These are phyloP conservation scores for Geotrichum ghanense DNA, from an alignment of 805 yeast genomes.

Conservation along the genomic window DNA sequence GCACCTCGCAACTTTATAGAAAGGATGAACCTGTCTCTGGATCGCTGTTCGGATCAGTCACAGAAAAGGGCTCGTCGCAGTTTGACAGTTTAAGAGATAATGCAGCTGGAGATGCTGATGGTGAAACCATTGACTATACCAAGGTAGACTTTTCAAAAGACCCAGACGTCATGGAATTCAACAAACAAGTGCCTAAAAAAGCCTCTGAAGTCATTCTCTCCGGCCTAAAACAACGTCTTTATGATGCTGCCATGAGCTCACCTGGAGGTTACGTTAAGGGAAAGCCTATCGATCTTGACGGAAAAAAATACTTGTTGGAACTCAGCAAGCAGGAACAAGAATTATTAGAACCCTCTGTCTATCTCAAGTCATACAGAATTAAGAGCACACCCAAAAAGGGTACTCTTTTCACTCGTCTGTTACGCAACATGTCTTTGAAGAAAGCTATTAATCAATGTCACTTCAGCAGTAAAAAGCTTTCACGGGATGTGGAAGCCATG, in stretches of 20 bases:
- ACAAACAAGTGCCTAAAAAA: slow-evolving; percentile 40
- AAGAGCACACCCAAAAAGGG: slow-evolving; percentile 87
- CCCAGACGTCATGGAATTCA: slow-evolving; percentile 31
- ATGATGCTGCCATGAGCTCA: slow-evolving; percentile 43
- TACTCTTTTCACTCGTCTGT: slow-evolving; percentile 63
- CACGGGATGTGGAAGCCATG: slow-evolving; percentile 67
- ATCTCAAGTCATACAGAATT: slow-evolving; percentile 65
- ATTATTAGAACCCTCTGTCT: slow-evolving; percentile 80
- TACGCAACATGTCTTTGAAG: slow-evolving; percentile 57
- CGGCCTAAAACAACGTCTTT: slow-evolving; percentile 60
- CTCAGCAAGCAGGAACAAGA: slow-evolving; percentile 58
- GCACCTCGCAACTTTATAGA: neutral
- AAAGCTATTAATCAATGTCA: slow-evolving; percentile 88
- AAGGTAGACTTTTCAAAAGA: slow-evolving; percentile 2
- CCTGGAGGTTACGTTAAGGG: slow-evolving; percentile 53
- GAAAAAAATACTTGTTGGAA: slow-evolving; percentile 41
- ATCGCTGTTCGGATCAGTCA: neutral
- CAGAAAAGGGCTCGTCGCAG: neutral
- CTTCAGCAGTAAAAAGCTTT: slow-evolving; percentile 68
- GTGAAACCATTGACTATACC: neutral
- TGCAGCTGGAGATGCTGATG: neutral
- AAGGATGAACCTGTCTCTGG: neutral
- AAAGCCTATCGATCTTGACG: slow-evolving; percentile 36
- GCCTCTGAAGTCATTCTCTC: slow-evolving; percentile 48
- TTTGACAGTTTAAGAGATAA: neutral